Evolutionary conservation across 768 basidiomycete genomes (phyloP).

Genomic region (Strobilomyces dryophilus): DNA sequence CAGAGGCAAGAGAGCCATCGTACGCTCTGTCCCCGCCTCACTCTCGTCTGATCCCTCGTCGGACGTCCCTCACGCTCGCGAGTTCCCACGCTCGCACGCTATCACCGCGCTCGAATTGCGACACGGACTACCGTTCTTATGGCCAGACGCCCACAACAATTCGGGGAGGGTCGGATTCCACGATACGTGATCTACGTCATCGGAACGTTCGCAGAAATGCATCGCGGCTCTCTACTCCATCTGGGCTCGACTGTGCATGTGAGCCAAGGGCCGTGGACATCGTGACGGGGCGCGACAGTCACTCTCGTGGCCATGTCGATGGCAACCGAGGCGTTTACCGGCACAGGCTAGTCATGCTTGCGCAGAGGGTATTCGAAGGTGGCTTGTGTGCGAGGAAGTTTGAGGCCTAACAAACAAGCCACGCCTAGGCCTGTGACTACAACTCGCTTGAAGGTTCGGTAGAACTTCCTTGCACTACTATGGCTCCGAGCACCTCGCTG

Average conservation of each 20-base stretch:
- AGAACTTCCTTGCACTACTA: too few relatives aligned
- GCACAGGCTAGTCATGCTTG: constrained; percentile 77
- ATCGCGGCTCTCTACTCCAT: constrained; percentile 68
- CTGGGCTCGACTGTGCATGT: constrained; percentile 36
- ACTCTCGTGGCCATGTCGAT: constrained; percentile 73
- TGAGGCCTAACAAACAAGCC: too few relatives aligned
- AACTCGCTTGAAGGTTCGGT: too few relatives aligned
- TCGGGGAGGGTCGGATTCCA: constrained; percentile 88
- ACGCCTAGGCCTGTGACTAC: too few relatives aligned
- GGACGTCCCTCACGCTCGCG: constrained; percentile 12
- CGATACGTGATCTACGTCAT: constrained; percentile 77
- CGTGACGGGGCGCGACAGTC: constrained; percentile 25
- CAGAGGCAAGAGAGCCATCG: too few relatives aligned
- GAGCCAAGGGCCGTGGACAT: background rate
- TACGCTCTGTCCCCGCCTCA: too few relatives aligned
- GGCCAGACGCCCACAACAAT: constrained; percentile 74
- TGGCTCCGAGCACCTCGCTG: too few relatives aligned
- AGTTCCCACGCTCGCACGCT: too few relatives aligned
- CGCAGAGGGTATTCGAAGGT: constrained; percentile 59
- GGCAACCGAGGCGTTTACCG: constrained; percentile 71
- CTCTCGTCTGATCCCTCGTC: constrained; percentile 56
- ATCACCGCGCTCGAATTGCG: too few relatives aligned
- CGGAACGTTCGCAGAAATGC: constrained; percentile 64
- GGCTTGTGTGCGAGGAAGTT: constrained; percentile 76
- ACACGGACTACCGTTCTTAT: too few relatives aligned